Percentiles rank a stretch among this genome's conserved stretches.
Evolutionary conservation across 495 filamentous ascomycete species (phyloP).

Genomic region (Penicillium turbatum): DNA sequence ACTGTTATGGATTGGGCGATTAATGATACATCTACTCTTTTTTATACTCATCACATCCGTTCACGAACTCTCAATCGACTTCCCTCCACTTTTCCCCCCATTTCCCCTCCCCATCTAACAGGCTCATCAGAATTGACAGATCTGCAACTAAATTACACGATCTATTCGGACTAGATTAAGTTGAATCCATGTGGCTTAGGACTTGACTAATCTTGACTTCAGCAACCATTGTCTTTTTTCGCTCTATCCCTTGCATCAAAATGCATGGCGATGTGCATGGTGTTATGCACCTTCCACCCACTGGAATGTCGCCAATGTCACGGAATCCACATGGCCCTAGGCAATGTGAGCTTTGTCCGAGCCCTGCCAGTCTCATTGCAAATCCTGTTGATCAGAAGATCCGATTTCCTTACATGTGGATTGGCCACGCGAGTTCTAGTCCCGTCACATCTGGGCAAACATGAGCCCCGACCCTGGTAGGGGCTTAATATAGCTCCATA

Average conservation of each 20-base stretch:
- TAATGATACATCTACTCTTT: neutral
- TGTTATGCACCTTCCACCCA: neutral
- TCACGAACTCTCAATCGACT: neutral
- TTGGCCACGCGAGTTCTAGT: neutral
- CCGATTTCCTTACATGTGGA: neutral
- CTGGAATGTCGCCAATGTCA: conserved; percentile 14
- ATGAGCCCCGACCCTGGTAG: neutral
- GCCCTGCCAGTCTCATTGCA: neutral
- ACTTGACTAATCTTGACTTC: too few species aligned
- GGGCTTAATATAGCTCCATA: neutral
- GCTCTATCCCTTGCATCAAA: conserved; percentile 14
- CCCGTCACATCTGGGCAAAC: neutral
- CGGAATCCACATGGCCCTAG: conserved; percentile 7
- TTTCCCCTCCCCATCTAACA: too few species aligned
- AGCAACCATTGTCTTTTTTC: too few species aligned
- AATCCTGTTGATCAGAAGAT: neutral
- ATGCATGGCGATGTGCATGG: conserved; percentile 17
- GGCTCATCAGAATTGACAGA: too few species aligned
- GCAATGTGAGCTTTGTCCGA: neutral
- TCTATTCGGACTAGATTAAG: too few species aligned
- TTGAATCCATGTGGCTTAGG: too few species aligned
- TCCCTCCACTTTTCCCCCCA: too few species aligned
- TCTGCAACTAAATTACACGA: too few species aligned
- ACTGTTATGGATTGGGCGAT: too few species aligned
- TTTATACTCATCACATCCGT: neutral